Percentiles rank a stretch among this genome's conserved stretches.
Conservation (phyloP, 768 basidiomycete genomes). For the Lactifluus subvellereus region DNA sequence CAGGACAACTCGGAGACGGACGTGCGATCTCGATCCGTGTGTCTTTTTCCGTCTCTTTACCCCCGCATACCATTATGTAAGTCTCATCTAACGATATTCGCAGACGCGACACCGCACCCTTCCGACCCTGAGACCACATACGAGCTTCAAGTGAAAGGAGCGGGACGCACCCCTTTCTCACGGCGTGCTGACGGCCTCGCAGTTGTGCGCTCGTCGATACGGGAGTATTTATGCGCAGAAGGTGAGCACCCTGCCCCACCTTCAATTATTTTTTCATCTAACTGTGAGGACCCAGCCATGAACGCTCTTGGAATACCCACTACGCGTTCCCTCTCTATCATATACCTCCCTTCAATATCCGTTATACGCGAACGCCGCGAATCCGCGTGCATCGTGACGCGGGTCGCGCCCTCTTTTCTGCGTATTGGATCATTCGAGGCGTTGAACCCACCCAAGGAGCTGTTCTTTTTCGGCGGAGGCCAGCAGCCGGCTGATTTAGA, state of each 20-base stretch:
- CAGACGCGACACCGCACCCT: conserved; percentile 77
- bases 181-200: conserved; percentile 91
- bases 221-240: conserved; percentile 93
- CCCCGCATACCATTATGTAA: neutral
- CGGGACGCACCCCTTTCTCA: conserved; percentile 91
- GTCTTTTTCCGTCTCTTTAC: conserved; percentile 24
- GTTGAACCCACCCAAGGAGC: conserved; percentile 58
- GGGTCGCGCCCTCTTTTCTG: conserved; percentile 84
- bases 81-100: neutral
- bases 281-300: conserved; percentile 40
- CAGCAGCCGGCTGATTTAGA: conserved; percentile 74
- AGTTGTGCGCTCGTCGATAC: conserved; percentile 88
- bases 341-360: conserved; percentile 63
- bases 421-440: conserved; percentile 91
- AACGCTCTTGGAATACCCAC: conserved; percentile 85
- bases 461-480: conserved; percentile 70
- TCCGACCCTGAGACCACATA: conserved; percentile 47
- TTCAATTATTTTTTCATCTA: neutral
- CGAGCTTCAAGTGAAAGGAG: conserved; percentile 93
- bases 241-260: conserved; percentile 38
- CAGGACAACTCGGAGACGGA: conserved; percentile 94
- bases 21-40: conserved; percentile 82
- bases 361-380: conserved; percentile 74
- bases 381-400: conserved; percentile 67
- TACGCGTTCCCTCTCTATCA: conserved; percentile 77